Percentiles rank a stretch among this genome's conserved stretches.
These are phyloP conservation scores for Pestalotiopsis sp. DNA, from an alignment of 2,329 filamentous ascomycete species.

Conservation along the genomic window DNA sequence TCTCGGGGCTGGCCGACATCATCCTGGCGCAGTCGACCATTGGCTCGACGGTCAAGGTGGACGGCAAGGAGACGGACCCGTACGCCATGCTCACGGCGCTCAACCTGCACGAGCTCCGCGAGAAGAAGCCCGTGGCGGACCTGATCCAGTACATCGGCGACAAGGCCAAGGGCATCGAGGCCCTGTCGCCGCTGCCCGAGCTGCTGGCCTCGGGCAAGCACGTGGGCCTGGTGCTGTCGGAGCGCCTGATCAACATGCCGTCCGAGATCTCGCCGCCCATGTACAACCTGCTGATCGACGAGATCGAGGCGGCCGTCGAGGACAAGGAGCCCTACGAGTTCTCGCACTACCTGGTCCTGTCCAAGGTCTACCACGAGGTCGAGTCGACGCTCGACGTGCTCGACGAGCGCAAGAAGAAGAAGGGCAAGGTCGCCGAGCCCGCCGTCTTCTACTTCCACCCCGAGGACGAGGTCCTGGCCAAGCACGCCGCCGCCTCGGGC, in stretches of 20 bases:
- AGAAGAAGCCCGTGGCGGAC: constrained; percentile 71
- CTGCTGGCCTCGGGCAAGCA: constrained; percentile 62
- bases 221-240: constrained; percentile 85
- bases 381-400: constrained; percentile 77
- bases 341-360: constrained; percentile 88
- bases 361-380: constrained; percentile 90
- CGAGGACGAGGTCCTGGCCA: constrained; percentile 88
- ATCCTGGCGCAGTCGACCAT: constrained; percentile 85
- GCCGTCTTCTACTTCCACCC: constrained; percentile 90
- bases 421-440: constrained; percentile 61
- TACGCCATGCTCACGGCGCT: constrained; percentile 91
- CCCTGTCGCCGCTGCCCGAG: constrained; percentile 58
- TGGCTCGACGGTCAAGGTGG: constrained; percentile 96
- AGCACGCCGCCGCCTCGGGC: constrained; percentile 70
- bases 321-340: constrained; percentile 93
- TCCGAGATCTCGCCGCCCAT: constrained; percentile 88
- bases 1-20: constrained; percentile 83
- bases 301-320: constrained; percentile 84
- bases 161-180: constrained; percentile 54
- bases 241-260: constrained; percentile 97
- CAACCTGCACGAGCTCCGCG: constrained; percentile 78
- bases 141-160: constrained; percentile 72
- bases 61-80: constrained; percentile 88
- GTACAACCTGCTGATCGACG: constrained; percentile 92
- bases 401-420: constrained; percentile 64